Evolutionary conservation across 2,329 filamentous ascomycete genomes (phyloP), one percentile per base, ranked within the genome.

Genomic region (Mycogone perniciosa): DNA sequence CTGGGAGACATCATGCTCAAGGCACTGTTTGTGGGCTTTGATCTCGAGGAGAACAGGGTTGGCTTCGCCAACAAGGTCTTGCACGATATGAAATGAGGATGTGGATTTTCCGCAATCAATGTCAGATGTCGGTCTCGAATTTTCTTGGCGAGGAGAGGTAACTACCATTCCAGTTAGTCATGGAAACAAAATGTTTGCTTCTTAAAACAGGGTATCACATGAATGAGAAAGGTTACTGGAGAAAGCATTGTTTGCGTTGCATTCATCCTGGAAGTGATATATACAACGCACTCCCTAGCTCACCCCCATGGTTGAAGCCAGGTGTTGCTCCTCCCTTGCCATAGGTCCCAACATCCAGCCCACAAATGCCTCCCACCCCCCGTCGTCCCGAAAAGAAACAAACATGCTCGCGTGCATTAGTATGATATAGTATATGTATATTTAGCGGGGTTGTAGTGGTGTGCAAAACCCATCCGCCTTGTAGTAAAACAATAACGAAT

Each of bases 1-100:
- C 79, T 91, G 50, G 89, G 89, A 7, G 87, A 91, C 54, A 75
- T 87, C 50, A 88, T 90, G 71, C 76, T 93, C 58, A 93, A 93
- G 79, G 80, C 80, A 50, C 74, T 87, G 56, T 90, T 86, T 63
- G 82, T 85, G 31, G 81, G 89, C 44, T 89, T 89, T 65, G 85
- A 89, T 44, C 56, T 76, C 8, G 68, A 72, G 44, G 63, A 59
- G 10, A 61, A 64, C 10, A 62, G 58, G 11, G 60, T 71, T 29
- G 74, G 74, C 1, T 71, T 77, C 53, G 74, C 73, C 44, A 68
- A 68, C 54, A 77, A 77, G 65, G 51, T 59, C 9, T 59, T 75
- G 35, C 50, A 60, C 31, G 54, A 64, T 53, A 34, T 51, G 34
- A 30, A 38, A 6, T 38, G 29, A 37, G 26, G 4, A 5, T 13